Evolutionary conservation across 164 flowering plant genomes (phyloP).

Genomic region (Tetrastigma voinierianum): DNA sequence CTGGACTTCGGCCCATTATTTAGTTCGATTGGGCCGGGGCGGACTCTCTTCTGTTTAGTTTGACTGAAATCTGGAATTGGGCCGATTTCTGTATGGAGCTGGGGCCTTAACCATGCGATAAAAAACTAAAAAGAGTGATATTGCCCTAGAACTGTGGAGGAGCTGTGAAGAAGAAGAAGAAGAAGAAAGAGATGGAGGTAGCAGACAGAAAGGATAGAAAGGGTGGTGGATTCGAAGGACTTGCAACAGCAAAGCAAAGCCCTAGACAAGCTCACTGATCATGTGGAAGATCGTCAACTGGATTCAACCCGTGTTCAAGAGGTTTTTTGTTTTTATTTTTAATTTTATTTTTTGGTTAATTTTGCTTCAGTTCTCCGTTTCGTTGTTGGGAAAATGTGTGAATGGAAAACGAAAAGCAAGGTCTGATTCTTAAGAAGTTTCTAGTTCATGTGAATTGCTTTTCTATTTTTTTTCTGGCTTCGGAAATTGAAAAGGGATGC

Average conservation of each 20-base stretch:
- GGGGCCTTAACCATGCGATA: too few relatives aligned
- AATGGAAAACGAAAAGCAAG: not conserved
- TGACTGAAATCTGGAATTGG: too few relatives aligned
- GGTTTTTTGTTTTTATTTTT: constrained; percentile 29
- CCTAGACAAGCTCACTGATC: constrained; percentile 95
- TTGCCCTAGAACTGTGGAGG: not conserved
- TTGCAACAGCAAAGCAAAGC: constrained; percentile 98
- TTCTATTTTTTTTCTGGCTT: too few relatives aligned
- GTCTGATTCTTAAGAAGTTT: too few relatives aligned
- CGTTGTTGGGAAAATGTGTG: constrained; percentile 1
- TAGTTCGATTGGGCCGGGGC: too few relatives aligned
- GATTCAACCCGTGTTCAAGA: constrained; percentile 85
- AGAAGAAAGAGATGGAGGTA: constrained; percentile 44
- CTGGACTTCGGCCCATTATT: too few relatives aligned
- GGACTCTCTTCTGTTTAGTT: too few relatives aligned
- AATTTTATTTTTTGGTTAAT: not conserved
- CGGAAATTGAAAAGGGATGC: too few relatives aligned
- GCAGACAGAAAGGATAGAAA: constrained; percentile 56
- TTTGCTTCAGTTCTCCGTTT: not conserved
- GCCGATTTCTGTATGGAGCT: too few relatives aligned
- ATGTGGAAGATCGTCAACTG: constrained; percentile 97
- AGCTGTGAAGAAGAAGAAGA: not conserved
- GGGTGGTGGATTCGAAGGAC: constrained; percentile 78
- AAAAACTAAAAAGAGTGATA: too few relatives aligned
- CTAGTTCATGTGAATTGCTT: too few relatives aligned